Evolutionary conservation across 371 early-diverging fungal species (phyloP), one percentile per base, ranked within the genome.

Genomic region (Actinomortierella ambigua): DNA sequence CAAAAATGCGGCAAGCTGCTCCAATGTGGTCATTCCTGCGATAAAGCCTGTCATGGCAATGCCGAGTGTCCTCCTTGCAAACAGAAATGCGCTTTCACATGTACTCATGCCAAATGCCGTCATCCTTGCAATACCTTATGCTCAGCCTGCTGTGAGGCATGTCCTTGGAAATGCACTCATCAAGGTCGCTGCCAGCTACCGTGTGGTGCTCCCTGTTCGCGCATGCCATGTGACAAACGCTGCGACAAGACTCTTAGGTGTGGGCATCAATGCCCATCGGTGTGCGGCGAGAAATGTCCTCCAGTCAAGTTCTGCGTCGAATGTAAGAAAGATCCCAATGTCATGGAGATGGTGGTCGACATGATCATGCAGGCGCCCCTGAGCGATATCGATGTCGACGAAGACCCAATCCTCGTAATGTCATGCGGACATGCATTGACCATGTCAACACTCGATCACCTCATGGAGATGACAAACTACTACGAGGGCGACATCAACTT

Each of bases 251-350:
- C 1, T 27, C 62, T 86, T 0, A 3, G 24, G 0, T 86, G 87
- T 56, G 84, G 83, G 3, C 83, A 83, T 59, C 83, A 53, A 24
- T 81, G 82, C 54, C 84, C 83, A 0, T 69, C 78, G 0, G 55
- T 86, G 2, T 86, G 86, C 53, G 84, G 85, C 2, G 87, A 86
- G 55, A 48, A 15, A 2, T 86, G 87, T 27, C 83, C 83, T 0
- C 6, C 61, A 0, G 3, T 17, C 2, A 49, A 60, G 28, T 82
- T 57, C 47, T 86, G 87, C 61, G 65, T 62, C n/a, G 68, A 64
- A 46, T 75, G 75, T 55, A 66, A 63, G 60, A 49, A 52, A 6
- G 47, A 58, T 27, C 54, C 62, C 0, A 11, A 41, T 3, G 39
- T 60, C 0, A 68, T 68, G 71, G n/a, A 8, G 0, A 61, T 59